phyloP scores from a whole-genome alignment of 2,329 filamentous ascomycete genomes.

The Exophiala sp. region DNA sequence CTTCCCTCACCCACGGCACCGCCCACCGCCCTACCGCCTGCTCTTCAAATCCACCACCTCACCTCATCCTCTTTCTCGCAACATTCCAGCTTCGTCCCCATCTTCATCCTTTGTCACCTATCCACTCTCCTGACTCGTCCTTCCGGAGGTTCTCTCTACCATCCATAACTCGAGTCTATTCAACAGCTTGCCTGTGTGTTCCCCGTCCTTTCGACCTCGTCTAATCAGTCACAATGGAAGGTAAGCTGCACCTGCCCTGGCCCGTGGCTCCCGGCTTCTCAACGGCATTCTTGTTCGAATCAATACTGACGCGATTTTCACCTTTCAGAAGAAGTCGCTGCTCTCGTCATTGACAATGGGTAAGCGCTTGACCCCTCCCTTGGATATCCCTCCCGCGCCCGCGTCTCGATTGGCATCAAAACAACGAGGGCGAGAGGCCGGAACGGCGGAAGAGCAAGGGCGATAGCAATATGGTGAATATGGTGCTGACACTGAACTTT shows the following conservation, averaged over 20 bases:
- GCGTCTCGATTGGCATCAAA: background rate
- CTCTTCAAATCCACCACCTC: constrained; percentile 27
- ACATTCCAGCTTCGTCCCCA: constrained; percentile 19
- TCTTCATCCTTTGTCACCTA: constrained; percentile 16
- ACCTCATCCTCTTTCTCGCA: constrained; percentile 12
- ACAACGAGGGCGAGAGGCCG: constrained; percentile 5
- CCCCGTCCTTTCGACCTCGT: constrained; percentile 14
- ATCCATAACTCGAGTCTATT: constrained; percentile 13
- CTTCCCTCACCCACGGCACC: constrained; percentile 13
- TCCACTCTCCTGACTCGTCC: constrained; percentile 20
- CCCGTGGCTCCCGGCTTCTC: constrained; percentile 21
- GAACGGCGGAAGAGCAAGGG: constrained; percentile 15
- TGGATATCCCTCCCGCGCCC: constrained; percentile 14
- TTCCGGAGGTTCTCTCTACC: constrained; percentile 14
- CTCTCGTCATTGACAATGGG: constrained; percentile 99
- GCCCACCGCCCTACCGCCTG: constrained; percentile 28
- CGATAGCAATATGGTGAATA: constrained; percentile 4
- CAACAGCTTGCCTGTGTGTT: constrained; percentile 5
- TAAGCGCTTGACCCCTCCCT: constrained; percentile 54
- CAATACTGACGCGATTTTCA: constrained; percentile 42
- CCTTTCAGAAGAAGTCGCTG: constrained; percentile 89
- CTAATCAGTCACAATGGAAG: constrained; percentile 53
- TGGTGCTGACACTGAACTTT: constrained; percentile 30
- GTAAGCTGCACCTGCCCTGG: constrained; percentile 48
- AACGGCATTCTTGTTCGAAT: constrained; percentile 1